phyloP scores from a whole-genome alignment of 179 eudicot species.

The Silene noctiflora region DNA sequence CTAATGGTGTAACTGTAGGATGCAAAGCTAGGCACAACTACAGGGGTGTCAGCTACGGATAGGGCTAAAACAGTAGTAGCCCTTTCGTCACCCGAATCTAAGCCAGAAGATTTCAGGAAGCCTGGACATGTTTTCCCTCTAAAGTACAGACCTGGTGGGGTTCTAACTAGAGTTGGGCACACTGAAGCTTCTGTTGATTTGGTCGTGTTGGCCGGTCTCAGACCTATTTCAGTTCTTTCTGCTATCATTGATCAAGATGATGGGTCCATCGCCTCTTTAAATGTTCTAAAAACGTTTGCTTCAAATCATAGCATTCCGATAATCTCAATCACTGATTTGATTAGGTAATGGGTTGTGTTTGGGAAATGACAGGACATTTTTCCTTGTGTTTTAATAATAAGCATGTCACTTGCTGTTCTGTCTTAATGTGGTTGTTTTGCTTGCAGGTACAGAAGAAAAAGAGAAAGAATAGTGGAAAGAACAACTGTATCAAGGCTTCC shows the following conservation, averaged over 20 bases:
- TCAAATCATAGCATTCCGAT: conserved; percentile 61
- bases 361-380: background rate
- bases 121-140: conserved; percentile 98
- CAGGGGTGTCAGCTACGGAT: conserved; percentile 90
- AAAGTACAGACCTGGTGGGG: conserved; percentile 77
- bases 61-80: conserved; percentile 74
- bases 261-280: conserved; percentile 66
- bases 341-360: conserved; percentile 49
- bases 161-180: conserved; percentile 81
- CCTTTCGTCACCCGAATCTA: conserved; percentile 64
- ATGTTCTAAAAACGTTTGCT: conserved; percentile 52
- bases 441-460: conserved; percentile 73
- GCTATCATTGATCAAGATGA: conserved; percentile 62
- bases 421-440: conserved; percentile 1
- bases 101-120: conserved; percentile 69
- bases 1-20: conserved; percentile 42
- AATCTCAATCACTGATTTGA: conserved; percentile 77
- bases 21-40: conserved; percentile 63
- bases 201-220: conserved; percentile 66
- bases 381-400: background rate
- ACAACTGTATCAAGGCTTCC: conserved; percentile 63
- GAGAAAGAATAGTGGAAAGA: conserved; percentile 84
- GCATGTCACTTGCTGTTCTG: background rate
- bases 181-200: conserved; percentile 97
- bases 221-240: conserved; percentile 74